These are phyloP conservation scores for Jackrogersella multiformis DNA, from an alignment of 495 filamentous ascomycete species.

Conservation along the genomic window DNA sequence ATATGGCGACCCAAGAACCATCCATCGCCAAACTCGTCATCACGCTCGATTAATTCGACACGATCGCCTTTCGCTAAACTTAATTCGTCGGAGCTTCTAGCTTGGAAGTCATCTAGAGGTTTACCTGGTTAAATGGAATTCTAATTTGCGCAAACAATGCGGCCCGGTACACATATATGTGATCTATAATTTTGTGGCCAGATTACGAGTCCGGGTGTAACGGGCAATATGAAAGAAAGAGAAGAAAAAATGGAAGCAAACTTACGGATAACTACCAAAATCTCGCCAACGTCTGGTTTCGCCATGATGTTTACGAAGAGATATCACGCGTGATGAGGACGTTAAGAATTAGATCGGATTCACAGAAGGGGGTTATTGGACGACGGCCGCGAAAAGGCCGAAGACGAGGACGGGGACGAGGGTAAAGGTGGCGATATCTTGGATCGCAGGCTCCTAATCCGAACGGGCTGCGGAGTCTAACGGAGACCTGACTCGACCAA, in stretches of 20 bases:
- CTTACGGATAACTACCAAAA: slow-evolving; percentile 82
- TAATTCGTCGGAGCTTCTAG: slow-evolving; percentile 91
- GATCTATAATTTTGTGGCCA: not conserved
- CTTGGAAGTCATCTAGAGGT: slow-evolving; percentile 80
- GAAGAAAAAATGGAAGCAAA: too few relatives aligned
- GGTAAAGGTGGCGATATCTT: slow-evolving; percentile 31
- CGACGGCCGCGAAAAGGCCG: slow-evolving; percentile 11
- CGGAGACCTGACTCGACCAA: slow-evolving; percentile 41
- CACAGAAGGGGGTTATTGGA: slow-evolving; percentile 17
- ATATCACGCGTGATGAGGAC: slow-evolving; percentile 10
- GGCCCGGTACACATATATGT: not conserved
- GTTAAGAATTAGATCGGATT: slow-evolving; percentile 3
- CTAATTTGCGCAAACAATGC: slow-evolving; percentile 18
- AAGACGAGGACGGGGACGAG: slow-evolving; percentile 17
- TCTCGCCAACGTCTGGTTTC: slow-evolving; percentile 71
- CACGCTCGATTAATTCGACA: slow-evolving; percentile 90
- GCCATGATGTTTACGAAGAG: slow-evolving; percentile 36
- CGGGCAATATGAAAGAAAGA: slow-evolving; percentile 11
- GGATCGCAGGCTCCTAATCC: slow-evolving; percentile 30
- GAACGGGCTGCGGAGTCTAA: slow-evolving; percentile 39
- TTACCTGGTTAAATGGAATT: slow-evolving; percentile 14
- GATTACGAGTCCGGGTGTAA: slow-evolving; percentile 2
- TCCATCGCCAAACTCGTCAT: slow-evolving; percentile 97
- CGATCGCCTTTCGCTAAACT: slow-evolving; percentile 86
- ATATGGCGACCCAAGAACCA: slow-evolving; percentile 93